Evolutionary conservation across 2,329 filamentous ascomycete genomes (phyloP).

Genomic region (Escovopsis sp.): DNA sequence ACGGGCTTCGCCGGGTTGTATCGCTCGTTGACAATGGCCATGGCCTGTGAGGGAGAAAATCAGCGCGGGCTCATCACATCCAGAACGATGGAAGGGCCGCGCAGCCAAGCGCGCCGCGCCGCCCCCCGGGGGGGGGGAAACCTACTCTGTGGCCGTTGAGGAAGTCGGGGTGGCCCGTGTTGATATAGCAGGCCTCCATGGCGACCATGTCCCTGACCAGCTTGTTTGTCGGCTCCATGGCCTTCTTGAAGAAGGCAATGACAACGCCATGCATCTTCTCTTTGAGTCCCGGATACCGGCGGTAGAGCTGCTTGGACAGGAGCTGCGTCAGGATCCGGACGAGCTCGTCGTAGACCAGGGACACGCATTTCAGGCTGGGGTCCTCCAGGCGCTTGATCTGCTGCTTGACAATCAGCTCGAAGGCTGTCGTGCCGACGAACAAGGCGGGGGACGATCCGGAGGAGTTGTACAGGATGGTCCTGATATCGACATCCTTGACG

Average conservation of each 20-base stretch:
- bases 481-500: constrained; percentile 94
- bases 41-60: constrained; percentile 44
- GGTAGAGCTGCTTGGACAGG: constrained; percentile 76
- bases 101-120: no score
- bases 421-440: constrained; percentile 95
- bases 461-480: constrained; percentile 95
- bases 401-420: constrained; percentile 96
- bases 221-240: constrained; percentile 97
- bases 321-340: constrained; percentile 89
- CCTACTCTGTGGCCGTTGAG: constrained; percentile 79
- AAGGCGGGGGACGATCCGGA: constrained; percentile 94
- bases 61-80: constrained; percentile 4
- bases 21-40: constrained; percentile 95
- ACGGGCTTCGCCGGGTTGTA: constrained; percentile 70
- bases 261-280: constrained; percentile 94
- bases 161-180: constrained; percentile 96
- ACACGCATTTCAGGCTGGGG: constrained; percentile 93
- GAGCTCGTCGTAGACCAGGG: constrained; percentile 90
- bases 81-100: neutral
- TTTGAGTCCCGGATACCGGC: constrained; percentile 85
- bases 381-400: constrained; percentile 96
- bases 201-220: constrained; percentile 80
- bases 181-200: constrained; percentile 97
- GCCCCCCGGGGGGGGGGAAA: constrained; percentile 9
- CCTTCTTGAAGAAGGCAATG: constrained; percentile 92